Conservation (phyloP, 306 rosid genomes). For the Cicer pinnatifidum region DNA sequence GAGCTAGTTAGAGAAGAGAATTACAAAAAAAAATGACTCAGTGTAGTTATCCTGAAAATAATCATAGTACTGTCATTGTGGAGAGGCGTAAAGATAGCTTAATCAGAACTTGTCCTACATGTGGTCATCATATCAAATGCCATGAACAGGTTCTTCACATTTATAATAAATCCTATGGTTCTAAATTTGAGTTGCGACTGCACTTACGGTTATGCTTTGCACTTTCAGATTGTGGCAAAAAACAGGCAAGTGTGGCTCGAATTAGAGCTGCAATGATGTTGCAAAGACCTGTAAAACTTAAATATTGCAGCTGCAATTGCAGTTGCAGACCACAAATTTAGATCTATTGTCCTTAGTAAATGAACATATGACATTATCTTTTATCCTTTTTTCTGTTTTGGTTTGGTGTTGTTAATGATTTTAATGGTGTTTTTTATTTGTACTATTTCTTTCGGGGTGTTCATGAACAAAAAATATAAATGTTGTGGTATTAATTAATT, state of each 20-base stretch:
- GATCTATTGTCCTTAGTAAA: too few species aligned
- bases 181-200: too few species aligned
- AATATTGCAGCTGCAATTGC: too few species aligned
- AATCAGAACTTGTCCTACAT: conserved; percentile 71
- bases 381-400: background rate
- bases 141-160: conserved; percentile 64
- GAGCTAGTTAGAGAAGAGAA: conserved; percentile 37
- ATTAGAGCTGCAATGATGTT: too few species aligned
- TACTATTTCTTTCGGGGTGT: conserved; percentile 9
- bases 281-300: too few species aligned
- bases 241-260: too few species aligned
- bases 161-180: conserved; percentile 5
- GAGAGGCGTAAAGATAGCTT: conserved; percentile 56
- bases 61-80: conserved; percentile 47
- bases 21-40: conserved; percentile 58
- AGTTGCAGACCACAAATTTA: too few species aligned
- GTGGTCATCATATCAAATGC: conserved; percentile 74
- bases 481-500: conserved; percentile 24
- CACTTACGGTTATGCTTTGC: too few species aligned
- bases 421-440: background rate
- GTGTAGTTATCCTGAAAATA: conserved; percentile 59
- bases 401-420: conserved; percentile 33
- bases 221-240: too few species aligned
- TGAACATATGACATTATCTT: conserved; percentile 1
- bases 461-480: conserved; percentile 5